phyloP scores from a whole-genome alignment of 1,284 basidiomycete species.

The Schizophyllum amplum region DNA sequence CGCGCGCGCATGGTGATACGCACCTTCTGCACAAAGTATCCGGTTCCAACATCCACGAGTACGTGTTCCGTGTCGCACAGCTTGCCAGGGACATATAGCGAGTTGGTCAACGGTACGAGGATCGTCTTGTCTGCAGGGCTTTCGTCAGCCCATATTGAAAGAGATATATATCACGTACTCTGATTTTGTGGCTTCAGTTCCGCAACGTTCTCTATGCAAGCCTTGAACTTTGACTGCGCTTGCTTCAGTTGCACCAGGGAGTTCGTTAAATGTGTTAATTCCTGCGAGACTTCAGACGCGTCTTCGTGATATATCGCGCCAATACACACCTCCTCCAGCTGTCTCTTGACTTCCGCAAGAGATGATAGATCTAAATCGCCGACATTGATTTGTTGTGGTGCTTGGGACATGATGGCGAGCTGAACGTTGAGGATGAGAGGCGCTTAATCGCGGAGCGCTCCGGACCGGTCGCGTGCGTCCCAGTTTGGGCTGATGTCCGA shows the following conservation, averaged over 20 bases:
- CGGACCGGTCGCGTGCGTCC: too few species aligned
- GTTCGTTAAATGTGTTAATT: constrained; percentile 85
- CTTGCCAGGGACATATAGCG: constrained; percentile 92
- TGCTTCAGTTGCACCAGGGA: constrained; percentile 91
- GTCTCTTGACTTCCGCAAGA: constrained; percentile 78
- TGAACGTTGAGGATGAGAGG: too few species aligned
- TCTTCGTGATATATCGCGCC: constrained; percentile 4
- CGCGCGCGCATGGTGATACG: constrained; percentile 10
- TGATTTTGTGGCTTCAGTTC: constrained; percentile 72
- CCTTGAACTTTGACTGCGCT: constrained; percentile 88
- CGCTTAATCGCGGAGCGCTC: too few species aligned
- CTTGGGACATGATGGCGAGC: constrained; percentile 21
- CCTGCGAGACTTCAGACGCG: constrained; percentile 40
- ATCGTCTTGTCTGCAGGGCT: constrained; percentile 66
- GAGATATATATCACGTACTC: constrained; percentile 33
- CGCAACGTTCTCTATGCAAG: constrained; percentile 79
- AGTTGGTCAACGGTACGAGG: constrained; percentile 89
- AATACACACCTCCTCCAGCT: constrained; percentile 73
- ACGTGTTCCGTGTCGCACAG: constrained; percentile 80
- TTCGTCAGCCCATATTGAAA: not conserved
- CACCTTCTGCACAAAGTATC: constrained; percentile 95
- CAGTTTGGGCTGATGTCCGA: too few species aligned
- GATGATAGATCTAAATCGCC: constrained; percentile 77
- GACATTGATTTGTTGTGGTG: constrained; percentile 66
- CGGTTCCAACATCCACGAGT: constrained; percentile 93